Evolutionary conservation across 805 yeast species (phyloP).

Genomic region (Starmerella stigmatis): DNA sequence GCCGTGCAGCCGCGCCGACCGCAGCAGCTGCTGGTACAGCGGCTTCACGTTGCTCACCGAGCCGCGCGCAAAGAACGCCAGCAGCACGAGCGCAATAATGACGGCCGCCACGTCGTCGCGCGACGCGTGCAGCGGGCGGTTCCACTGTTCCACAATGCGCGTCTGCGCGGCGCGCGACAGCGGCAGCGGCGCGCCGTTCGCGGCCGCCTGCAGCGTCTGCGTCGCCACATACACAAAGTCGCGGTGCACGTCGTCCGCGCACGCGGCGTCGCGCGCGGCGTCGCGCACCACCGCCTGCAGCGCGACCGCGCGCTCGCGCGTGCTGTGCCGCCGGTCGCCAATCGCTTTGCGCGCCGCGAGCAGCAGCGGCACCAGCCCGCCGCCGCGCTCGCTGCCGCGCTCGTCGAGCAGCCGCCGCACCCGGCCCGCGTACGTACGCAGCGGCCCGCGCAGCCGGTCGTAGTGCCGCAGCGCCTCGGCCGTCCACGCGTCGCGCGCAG

Average conservation of each 20-base stretch:
- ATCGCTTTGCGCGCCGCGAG: background rate
- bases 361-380: background rate
- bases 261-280: background rate
- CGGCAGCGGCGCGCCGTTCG: background rate
- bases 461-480: background rate
- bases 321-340: background rate
- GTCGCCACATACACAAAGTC: background rate
- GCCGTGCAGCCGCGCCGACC: background rate
- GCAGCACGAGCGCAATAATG: background rate
- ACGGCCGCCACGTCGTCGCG: background rate
- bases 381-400: background rate
- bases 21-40: background rate
- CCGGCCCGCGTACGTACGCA: background rate
- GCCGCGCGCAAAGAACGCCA: background rate
- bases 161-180: background rate
- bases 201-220: constrained; percentile 1
- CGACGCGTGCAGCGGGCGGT: background rate
- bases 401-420: background rate
- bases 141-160: background rate
- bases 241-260: background rate
- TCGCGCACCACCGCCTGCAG: background rate
- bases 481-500: background rate
- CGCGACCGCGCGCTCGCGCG: background rate
- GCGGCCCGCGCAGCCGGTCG: constrained; percentile 1
- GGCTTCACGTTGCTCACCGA: background rate